Base-by-base conservation (phyloP, 78 protist species). In the Monosiga brevicollis region DNA sequence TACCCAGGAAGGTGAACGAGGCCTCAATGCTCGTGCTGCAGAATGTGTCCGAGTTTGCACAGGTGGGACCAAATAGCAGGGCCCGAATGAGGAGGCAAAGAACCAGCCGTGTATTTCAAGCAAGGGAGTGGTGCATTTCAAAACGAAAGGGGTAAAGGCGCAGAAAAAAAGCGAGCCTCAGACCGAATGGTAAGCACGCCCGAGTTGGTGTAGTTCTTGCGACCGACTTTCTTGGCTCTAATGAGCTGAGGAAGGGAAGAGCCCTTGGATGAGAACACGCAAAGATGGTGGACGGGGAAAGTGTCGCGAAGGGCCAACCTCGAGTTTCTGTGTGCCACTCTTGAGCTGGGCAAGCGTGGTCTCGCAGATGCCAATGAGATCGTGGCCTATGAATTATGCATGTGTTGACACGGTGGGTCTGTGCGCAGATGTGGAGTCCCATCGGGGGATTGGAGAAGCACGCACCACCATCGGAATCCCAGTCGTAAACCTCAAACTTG, bases 141-240 rank as follows among this genome's bases (percentile, higher is more conserved):
- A n/a, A n/a, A n/a, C n/a, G n/a, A n/a, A n/a, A n/a, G n/a, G n/a
- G n/a, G n/a, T n/a, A n/a, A n/a, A n/a, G n/a, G n/a, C n/a, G n/a
- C n/a, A n/a, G n/a, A n/a, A n/a, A n/a, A n/a, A n/a, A n/a, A n/a
- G n/a, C n/a, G n/a, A n/a, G n/a, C n/a, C n/a, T n/a, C n/a, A n/a
- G n/a, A n/a, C n/a, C 15, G 29, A 49, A 92, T 26, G 35, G 36
- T n/a, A 1, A 90, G 25, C 36, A n/a, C 39, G 40, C 95, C 95
- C 34, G 84, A 49, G 79, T 85, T 85, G 35, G 35, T n/a, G 43
- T 92, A 90, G 38, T 11, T 40, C 34, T 3, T 3, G 23, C 40
- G 2, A 42, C 73, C 77, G 34, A 0, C 34, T 75, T 89, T 89
- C 89, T 93, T 89, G 34, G 81, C 36, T 39, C 84, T 82, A 38